Evolutionary conservation across 495 filamentous ascomycete genomes (phyloP), one percentile per base, ranked within the genome.

Genomic region (Antarctomyces pellizariae): DNA sequence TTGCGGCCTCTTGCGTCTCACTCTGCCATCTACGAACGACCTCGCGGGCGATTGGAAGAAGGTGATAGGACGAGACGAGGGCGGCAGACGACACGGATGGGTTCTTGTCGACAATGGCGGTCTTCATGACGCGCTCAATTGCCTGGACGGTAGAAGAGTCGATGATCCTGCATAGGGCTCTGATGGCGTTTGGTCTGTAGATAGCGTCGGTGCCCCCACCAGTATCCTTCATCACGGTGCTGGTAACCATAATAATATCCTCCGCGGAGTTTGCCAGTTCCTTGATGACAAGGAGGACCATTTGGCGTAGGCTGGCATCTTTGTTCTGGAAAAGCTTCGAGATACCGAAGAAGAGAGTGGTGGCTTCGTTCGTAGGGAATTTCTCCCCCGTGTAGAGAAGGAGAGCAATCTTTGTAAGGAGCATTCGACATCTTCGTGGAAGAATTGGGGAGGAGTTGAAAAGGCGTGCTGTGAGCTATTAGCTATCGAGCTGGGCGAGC

Each of bases 311-410:
- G 36, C 77, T 80, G 38, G 83, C 77, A 68, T 99, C 86, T 50
- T 92, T 92, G 53, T 93, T 93, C 56, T 99, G 86, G 61, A 99
- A 99, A 32, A 99, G 69, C 58, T 99, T 99, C 34, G 83, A 91
- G 49, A 99, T 95, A 35, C 84, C 82, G 54, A 99, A 95, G 65
- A 99, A 99, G 32, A 99, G 76, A 23, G 78, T 79, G 16, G 86
- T 99, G 36, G 86, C 86, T 63, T 99, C 86, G 40, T 89, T 86
- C 36, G 74, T 80, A 22, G 83, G 86, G 59, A 95, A 95, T 37
- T 67, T 74, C 59, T 99, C 86, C 34, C 89, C 86, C 14, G 83
- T 95, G 54, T 93, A 92, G 36, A 95, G 59, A 41, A 95, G 73
- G 35, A 95, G 75, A 27, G 78, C 82, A 39, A 99, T 89, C 61